Percentiles rank a stretch among this genome's conserved stretches.
phyloP scores from a whole-genome alignment of 2,329 filamentous ascomycete species.

The Pseudogymnoascus sp. region DNA sequence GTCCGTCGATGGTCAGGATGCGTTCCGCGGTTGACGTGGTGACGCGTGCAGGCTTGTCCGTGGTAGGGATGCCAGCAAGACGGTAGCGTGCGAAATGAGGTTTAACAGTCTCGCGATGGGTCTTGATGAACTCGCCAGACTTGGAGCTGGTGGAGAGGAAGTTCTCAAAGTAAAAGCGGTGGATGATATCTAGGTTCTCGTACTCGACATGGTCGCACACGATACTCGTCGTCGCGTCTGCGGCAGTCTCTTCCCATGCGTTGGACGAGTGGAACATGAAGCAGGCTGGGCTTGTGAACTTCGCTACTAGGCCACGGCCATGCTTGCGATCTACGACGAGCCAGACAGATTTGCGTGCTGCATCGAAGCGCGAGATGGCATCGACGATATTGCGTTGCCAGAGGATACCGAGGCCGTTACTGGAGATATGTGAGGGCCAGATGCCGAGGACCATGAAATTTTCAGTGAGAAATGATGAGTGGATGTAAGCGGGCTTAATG shows the following conservation, averaged over 20 bases:
- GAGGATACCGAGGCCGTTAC: constrained; percentile 49
- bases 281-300: constrained; percentile 56
- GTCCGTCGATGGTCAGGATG: constrained; percentile 40
- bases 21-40: constrained; percentile 23
- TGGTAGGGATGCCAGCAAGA: constrained; percentile 18
- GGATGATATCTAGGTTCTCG: constrained; percentile 54
- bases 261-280: constrained; percentile 80
- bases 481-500: constrained; percentile 61
- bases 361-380: constrained; percentile 55
- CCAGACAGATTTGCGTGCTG: constrained; percentile 52
- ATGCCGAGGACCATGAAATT: constrained; percentile 66
- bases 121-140: constrained; percentile 37
- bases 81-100: constrained; percentile 17
- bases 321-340: constrained; percentile 61
- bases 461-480: constrained; percentile 67
- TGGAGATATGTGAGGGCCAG: constrained; percentile 54
- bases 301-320: constrained; percentile 56
- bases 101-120: constrained; percentile 38
- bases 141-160: constrained; percentile 47
- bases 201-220: constrained; percentile 59
- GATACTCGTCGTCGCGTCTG: constrained; percentile 41
- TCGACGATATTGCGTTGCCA: constrained; percentile 62
- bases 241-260: constrained; percentile 53
- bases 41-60: neutral
- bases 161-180: constrained; percentile 61